Base-by-base conservation (phyloP, 805 yeast species). In the Wickerhamiella kurtzmanii region DNA sequence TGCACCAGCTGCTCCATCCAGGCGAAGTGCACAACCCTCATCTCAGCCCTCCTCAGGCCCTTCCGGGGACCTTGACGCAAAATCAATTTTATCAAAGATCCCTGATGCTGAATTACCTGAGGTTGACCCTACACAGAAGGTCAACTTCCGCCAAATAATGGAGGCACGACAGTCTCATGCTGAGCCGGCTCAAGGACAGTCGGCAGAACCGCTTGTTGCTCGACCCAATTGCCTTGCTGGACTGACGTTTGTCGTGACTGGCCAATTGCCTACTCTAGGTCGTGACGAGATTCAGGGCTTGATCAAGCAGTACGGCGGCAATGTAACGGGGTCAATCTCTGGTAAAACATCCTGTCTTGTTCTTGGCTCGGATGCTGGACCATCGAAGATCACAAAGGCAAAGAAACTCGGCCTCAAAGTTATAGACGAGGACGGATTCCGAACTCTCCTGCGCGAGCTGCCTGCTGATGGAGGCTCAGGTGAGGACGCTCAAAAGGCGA, bases 291-390 rank as follows among this genome's bases (percentile, higher is more conserved):
- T 88, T 22, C 94, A 84, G 58, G 69, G 73, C 20, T 59, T 83
- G 11, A 95, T 96, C 3, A 80, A 84, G 56, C 72, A 74, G 52
- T 86, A 89, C 58, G 98, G 98, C 15, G 98, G 95, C 2, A 79
- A 79, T 56, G 94, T 89, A 16, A 84, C 67, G 0, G 78, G 84
- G 55, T 75, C 95, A 0, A 80, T 89, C 21, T 82, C 92, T 47
- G 77, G 85, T 9, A 84, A 81, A 57, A 92, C 98, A 0, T 75
- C 86, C 20, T 70, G 87, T 41, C 95, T 89, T 2, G 96, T 92
- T 1, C 70, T 92, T 25, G 98, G 98, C 5, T 86, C 74, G 45
- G 96, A 92, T 54, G 97, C 98, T 2, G 98, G 98, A 0, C 96
- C 97, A 2, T 78, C 86, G n/a, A 92, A 92, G 63, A 77, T 92